Conservation (phyloP, 805 yeast genomes). For the Candida ascalaphidarum region DNA sequence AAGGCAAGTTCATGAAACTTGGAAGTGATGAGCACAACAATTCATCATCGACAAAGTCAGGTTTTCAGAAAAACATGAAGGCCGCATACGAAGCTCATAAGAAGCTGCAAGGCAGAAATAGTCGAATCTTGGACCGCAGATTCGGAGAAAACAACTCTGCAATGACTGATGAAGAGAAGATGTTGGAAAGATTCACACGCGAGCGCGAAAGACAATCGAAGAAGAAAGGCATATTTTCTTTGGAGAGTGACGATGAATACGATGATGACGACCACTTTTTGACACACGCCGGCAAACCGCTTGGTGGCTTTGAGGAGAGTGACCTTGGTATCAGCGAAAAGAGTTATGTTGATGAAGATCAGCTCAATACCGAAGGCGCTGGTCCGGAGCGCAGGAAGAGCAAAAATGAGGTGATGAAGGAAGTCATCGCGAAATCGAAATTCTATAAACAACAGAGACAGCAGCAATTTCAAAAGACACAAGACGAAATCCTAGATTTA, state of each 20-base stretch:
- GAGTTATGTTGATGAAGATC: slow-evolving; percentile 32
- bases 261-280: slow-evolving; percentile 41
- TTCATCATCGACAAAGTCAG: slow-evolving; percentile 21
- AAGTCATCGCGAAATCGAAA: slow-evolving; percentile 75
- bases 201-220: slow-evolving; percentile 66
- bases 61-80: slow-evolving; percentile 45
- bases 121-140: slow-evolving; percentile 76
- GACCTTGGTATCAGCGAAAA: slow-evolving; percentile 13
- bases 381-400: slow-evolving; percentile 57
- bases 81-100: slow-evolving; percentile 66
- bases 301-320: slow-evolving; percentile 31
- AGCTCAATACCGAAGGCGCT: slow-evolving; percentile 13
- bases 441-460: slow-evolving; percentile 72
- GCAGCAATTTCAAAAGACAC: slow-evolving; percentile 48
- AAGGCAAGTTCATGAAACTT: slow-evolving; percentile 35
- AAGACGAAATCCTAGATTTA: slow-evolving; percentile 53
- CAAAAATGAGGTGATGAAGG: slow-evolving; percentile 81
- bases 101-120: slow-evolving; percentile 59
- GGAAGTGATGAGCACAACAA: slow-evolving; percentile 31
- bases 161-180: slow-evolving; percentile 82
- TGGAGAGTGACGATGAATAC: slow-evolving; percentile 72
- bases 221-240: slow-evolving; percentile 37
- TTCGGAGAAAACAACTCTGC: slow-evolving; percentile 77
- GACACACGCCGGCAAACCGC: slow-evolving; percentile 73
- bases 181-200: slow-evolving; percentile 89